These are phyloP conservation scores for Stachybotrys chlorohalonatus DNA, from an alignment of 2,329 filamentous ascomycete genomes.

Conservation along the genomic window DNA sequence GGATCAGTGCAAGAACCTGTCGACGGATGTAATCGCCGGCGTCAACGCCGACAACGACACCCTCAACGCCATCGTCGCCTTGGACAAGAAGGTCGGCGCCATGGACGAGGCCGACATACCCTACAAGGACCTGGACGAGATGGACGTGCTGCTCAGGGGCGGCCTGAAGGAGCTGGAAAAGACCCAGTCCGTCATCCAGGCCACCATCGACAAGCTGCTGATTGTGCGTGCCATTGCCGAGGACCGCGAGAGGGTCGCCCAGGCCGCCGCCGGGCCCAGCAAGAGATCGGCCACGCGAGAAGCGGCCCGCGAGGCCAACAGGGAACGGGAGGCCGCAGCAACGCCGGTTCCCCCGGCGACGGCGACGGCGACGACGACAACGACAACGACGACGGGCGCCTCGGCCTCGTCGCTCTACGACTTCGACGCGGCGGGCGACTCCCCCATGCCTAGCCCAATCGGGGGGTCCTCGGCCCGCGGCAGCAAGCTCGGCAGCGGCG, in stretches of 20 bases:
- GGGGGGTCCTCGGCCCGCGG: conserved; percentile 18
- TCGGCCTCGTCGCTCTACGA: conserved; percentile 30
- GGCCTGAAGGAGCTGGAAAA: conserved; percentile 31
- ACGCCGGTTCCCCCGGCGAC: not conserved
- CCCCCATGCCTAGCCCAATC: conserved; percentile 34
- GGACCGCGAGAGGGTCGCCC: conserved; percentile 29
- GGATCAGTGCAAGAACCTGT: conserved; percentile 29
- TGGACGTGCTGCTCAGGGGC: conserved; percentile 32
- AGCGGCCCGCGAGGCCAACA: not conserved
- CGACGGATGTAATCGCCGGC: conserved; percentile 27
- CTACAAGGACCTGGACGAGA: conserved; percentile 27
- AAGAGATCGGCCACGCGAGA: conserved; percentile 16
- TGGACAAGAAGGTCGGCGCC: conserved; percentile 30
- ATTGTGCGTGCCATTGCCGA: conserved; percentile 32
- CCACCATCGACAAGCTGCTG: conserved; percentile 31
- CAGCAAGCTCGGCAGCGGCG: conserved; percentile 20
- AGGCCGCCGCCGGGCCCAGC: conserved; percentile 20
- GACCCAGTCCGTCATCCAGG: conserved; percentile 25
- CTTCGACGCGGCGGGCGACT: conserved; percentile 35
- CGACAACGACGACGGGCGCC: conserved; percentile 8
- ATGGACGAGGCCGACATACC: conserved; percentile 28
- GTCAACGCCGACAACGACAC: conserved; percentile 34
- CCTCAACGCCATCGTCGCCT: conserved; percentile 25
- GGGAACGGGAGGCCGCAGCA: not conserved
- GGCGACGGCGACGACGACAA: conserved; percentile 2